These are phyloP conservation scores for Moricandia arvensis DNA, from an alignment of 345 rosid species.

Conservation along the genomic window DNA sequence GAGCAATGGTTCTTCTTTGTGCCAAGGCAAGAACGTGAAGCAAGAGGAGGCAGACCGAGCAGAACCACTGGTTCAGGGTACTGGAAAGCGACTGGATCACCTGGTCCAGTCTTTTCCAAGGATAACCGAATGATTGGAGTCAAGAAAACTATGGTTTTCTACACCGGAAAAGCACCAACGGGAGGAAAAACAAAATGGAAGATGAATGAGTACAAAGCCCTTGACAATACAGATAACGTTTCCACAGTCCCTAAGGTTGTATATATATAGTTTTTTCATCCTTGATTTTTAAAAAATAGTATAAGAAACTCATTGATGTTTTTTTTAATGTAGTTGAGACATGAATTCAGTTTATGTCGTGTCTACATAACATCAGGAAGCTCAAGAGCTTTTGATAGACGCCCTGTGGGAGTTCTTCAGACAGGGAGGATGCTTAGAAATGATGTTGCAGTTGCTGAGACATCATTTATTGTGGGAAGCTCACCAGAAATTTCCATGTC, in stretches of 20 bases:
- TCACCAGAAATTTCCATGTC: constrained; percentile 51
- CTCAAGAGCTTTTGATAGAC: constrained; percentile 84
- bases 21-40: constrained; percentile 83
- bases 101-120: constrained; percentile 70
- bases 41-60: constrained; percentile 76
- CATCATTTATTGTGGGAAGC: constrained; percentile 37
- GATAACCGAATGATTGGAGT: constrained; percentile 67
- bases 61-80: constrained; percentile 82
- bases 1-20: constrained; percentile 98
- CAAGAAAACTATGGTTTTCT: constrained; percentile 95
- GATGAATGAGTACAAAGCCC: constrained; percentile 90
- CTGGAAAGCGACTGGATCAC: constrained; percentile 98
- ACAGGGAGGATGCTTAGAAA: constrained; percentile 31
- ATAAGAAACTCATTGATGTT: not conserved
- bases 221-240: constrained; percentile 42
- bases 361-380: constrained; percentile 74
- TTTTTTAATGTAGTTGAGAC: constrained; percentile 57
- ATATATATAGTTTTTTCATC: not conserved
- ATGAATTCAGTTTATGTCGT: constrained; percentile 83
- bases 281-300: not conserved
- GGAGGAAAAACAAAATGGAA: constrained; percentile 93
- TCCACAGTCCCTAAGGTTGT: constrained; percentile 46
- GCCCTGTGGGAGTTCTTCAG: constrained; percentile 53
- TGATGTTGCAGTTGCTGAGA: constrained; percentile 33
- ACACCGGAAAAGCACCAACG: constrained; percentile 74